Evolutionary conservation across 805 yeast species (phyloP).

Genomic region (Metschnikowia bowlesiae): DNA sequence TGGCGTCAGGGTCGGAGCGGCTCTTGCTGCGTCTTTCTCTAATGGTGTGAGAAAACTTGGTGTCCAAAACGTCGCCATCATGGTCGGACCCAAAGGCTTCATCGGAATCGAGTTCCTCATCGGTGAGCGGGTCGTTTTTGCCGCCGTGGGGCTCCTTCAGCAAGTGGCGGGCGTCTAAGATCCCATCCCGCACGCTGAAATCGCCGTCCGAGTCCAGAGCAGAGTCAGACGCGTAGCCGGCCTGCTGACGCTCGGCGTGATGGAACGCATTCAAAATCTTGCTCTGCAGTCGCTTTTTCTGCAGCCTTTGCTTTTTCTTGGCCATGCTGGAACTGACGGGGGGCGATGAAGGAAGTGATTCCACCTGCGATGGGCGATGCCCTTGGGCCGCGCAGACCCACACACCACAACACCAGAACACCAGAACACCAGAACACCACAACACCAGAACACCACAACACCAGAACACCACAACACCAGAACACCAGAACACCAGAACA

Average conservation of each 20-base stretch:
- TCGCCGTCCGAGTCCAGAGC: slow-evolving; percentile 17
- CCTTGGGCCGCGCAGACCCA: neutral
- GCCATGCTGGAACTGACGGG: slow-evolving; percentile 8
- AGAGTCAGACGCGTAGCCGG: slow-evolving; percentile 19
- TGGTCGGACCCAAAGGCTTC: slow-evolving; percentile 85
- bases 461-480: too few relatives aligned
- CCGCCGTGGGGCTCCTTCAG: slow-evolving; percentile 19
- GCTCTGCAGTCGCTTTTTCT: slow-evolving; percentile 31
- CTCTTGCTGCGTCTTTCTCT: slow-evolving; percentile 47
- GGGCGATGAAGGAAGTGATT: neutral
- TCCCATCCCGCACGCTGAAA: slow-evolving; percentile 30
- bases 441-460: too few relatives aligned
- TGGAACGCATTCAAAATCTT: slow-evolving; percentile 43
- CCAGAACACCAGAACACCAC: too few relatives aligned
- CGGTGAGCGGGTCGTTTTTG: slow-evolving; percentile 38
- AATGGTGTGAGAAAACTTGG: slow-evolving; percentile 64
- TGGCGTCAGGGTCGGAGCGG: slow-evolving; percentile 9
- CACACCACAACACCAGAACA: neutral
- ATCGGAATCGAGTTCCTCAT: slow-evolving; percentile 76
- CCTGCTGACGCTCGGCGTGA: slow-evolving; percentile 36
- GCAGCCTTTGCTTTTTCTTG: slow-evolving; percentile 16
- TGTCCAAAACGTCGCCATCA: slow-evolving; percentile 55
- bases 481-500: too few relatives aligned
- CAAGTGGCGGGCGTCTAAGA: slow-evolving; percentile 39
- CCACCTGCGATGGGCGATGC: neutral